A percentile compares a stretch with the other conserved stretches of the same genome.
phyloP scores from a whole-genome alignment of 306 rosid species.

The Castanea crenata region DNA sequence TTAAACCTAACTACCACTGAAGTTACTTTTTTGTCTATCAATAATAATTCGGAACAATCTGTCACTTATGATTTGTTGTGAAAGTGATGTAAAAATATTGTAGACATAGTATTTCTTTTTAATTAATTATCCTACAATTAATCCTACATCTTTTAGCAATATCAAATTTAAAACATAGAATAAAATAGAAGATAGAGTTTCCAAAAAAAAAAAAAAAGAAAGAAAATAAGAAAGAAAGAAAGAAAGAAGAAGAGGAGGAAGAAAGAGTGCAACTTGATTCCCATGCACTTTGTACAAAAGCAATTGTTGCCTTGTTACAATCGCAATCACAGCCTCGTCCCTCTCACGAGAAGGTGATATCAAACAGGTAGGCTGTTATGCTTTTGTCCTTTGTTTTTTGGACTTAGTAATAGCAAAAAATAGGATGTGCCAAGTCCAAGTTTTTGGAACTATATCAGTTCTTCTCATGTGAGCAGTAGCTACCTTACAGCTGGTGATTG shows the following conservation, averaged over 20 bases:
- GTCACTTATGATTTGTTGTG: no score
- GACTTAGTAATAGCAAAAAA: background rate
- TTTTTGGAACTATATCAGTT: background rate
- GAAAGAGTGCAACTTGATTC: background rate
- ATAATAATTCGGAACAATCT: no score
- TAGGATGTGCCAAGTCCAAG: background rate
- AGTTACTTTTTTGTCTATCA: no score
- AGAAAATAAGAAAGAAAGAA: fast-evolving
- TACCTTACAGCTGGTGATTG: background rate
- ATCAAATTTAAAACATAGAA: background rate
- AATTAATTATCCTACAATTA: background rate
- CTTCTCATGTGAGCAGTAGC: background rate
- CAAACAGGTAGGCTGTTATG: background rate
- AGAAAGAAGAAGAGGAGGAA: no score
- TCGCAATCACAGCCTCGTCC: slow-evolving; percentile 8
- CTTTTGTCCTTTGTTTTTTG: background rate
- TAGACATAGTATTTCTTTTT: no score
- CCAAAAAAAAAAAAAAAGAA: no score
- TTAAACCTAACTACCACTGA: no score
- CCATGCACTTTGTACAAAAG: background rate
- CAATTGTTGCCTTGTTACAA: background rate
- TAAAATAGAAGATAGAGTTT: background rate
- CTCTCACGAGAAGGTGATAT: slow-evolving; percentile 4
- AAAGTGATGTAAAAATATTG: no score
- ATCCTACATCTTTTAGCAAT: background rate